These are phyloP conservation scores for Glycyrrhiza uralensis DNA, from an alignment of 306 rosid genomes.

Conservation along the genomic window DNA sequence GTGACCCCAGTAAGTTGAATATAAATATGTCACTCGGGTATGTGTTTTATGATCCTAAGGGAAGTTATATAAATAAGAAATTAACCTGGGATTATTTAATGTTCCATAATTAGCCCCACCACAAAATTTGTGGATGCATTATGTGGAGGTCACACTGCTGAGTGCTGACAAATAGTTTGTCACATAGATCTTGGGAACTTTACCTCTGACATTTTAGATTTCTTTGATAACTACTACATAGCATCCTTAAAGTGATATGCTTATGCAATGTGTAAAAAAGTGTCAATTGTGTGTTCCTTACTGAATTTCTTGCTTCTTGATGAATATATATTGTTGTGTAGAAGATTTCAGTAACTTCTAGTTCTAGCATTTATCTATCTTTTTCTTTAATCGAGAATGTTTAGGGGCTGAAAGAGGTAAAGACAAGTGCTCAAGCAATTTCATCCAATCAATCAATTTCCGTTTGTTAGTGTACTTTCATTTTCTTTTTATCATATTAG, in stretches of 20 bases:
- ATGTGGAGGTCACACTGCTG: constrained; percentile 18
- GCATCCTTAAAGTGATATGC: constrained; percentile 4
- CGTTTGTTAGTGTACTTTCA: not conserved
- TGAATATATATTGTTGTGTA: not conserved
- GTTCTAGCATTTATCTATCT: not conserved
- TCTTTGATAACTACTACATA: not conserved
- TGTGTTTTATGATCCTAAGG: not conserved
- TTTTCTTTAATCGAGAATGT: not conserved
- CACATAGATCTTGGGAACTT: not conserved
- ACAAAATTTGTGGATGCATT: not conserved
- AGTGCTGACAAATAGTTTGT: not conserved
- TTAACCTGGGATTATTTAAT: not conserved
- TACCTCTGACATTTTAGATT: not conserved
- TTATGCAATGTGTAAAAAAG: not conserved
- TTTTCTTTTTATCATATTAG: not conserved
- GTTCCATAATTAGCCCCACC: not conserved
- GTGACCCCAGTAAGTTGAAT: constrained; percentile 53
- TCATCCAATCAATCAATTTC: not conserved
- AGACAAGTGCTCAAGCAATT: not conserved
- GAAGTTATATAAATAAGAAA: not conserved
- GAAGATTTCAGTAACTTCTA: constrained; percentile 11
- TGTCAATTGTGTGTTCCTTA: constrained; percentile 4
- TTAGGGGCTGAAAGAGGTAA: not conserved
- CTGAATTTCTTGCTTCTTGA: constrained; percentile 17
- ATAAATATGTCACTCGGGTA: not conserved